A percentile compares a stretch with the other conserved stretches of the same genome.
Conservation (phyloP, 176 grass and related monocot species). For the Triticum dicoccoides region DNA sequence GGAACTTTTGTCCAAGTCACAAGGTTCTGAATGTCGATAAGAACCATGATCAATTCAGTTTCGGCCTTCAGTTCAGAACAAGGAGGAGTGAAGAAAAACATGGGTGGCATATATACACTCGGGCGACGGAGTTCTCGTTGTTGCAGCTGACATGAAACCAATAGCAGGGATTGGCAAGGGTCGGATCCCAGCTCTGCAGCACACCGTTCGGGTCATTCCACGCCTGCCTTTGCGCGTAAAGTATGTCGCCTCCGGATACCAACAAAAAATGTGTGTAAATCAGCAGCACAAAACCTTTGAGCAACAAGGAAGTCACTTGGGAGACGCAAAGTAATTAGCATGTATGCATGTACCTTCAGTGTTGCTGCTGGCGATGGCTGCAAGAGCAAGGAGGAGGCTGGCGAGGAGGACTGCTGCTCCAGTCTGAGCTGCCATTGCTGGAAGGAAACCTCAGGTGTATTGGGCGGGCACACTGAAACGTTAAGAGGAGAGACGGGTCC, state of each 20-base stretch:
- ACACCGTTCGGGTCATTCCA: conserved; percentile 41
- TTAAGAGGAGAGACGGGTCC: neutral
- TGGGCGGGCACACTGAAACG: neutral
- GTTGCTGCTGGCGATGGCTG: conserved; percentile 34
- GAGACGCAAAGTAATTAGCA: neutral
- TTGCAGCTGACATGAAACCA: conserved; percentile 51
- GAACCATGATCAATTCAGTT: too few relatives aligned
- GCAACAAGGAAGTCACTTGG: neutral
- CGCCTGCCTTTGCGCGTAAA: conserved; percentile 19
- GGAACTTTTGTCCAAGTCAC: neutral
- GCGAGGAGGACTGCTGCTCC: neutral
- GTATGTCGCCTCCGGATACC: conserved; percentile 42
- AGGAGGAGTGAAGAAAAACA: too few relatives aligned
- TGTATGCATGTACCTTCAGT: conserved; percentile 32
- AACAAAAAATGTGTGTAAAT: neutral
- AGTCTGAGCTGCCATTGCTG: conserved; percentile 16
- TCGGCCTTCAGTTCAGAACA: too few relatives aligned
- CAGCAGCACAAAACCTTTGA: neutral
- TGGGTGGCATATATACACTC: conserved; percentile 15
- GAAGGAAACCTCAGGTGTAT: neutral
- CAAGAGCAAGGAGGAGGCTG: conserved; percentile 8
- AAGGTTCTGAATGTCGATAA: neutral
- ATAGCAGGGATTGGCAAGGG: conserved; percentile 42
- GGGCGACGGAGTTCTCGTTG: conserved; percentile 21
- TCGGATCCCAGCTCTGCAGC: conserved; percentile 45